Evolutionary conservation across 2,329 filamentous ascomycete genomes (phyloP).

Genomic region (Cordyceps cicadae): DNA sequence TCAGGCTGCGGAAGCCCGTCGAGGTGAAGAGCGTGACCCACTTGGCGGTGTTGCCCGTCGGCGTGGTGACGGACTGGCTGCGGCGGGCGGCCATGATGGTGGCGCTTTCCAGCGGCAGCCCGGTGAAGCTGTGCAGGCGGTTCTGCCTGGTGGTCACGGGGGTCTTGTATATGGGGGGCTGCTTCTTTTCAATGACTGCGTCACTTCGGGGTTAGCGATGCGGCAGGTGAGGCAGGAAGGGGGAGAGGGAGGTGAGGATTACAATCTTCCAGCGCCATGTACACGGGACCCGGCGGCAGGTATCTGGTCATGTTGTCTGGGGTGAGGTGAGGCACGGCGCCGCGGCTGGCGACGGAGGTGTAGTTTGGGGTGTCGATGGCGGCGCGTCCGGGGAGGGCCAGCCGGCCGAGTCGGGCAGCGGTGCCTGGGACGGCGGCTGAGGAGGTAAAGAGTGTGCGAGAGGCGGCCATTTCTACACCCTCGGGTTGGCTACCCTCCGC

Average conservation of each 20-base stretch:
- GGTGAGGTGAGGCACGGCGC: slow-evolving; percentile 77
- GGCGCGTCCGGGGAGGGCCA: slow-evolving; percentile 54
- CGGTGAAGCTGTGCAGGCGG: slow-evolving; percentile 68
- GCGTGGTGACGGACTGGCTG: slow-evolving; percentile 64
- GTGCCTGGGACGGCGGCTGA: slow-evolving; percentile 29
- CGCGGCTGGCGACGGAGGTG: slow-evolving; percentile 71
- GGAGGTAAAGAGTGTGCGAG: slow-evolving; percentile 33
- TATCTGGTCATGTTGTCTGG: slow-evolving; percentile 69
- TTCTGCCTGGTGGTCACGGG: slow-evolving; percentile 28
- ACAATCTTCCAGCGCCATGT: slow-evolving; percentile 91
- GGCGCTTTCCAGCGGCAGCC: slow-evolving; percentile 55
- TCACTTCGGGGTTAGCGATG: background rate
- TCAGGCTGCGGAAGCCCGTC: slow-evolving; percentile 70
- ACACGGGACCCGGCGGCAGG: slow-evolving; percentile 59
- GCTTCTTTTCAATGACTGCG: slow-evolving; percentile 46
- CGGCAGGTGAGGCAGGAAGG: background rate
- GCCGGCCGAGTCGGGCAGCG: slow-evolving; percentile 56
- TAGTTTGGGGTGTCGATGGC: slow-evolving; percentile 77
- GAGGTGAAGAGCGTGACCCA: slow-evolving; percentile 75
- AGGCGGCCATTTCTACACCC: slow-evolving; percentile 17
- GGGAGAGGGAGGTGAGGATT: slow-evolving; percentile 26
- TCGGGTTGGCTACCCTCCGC: slow-evolving; percentile 5
- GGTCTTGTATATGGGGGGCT: slow-evolving; percentile 42
- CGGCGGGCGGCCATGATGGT: slow-evolving; percentile 72
- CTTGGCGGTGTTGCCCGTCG: slow-evolving; percentile 61